phyloP scores from a whole-genome alignment of 164 flowering plant species.

The Tetracentron sinense region DNA sequence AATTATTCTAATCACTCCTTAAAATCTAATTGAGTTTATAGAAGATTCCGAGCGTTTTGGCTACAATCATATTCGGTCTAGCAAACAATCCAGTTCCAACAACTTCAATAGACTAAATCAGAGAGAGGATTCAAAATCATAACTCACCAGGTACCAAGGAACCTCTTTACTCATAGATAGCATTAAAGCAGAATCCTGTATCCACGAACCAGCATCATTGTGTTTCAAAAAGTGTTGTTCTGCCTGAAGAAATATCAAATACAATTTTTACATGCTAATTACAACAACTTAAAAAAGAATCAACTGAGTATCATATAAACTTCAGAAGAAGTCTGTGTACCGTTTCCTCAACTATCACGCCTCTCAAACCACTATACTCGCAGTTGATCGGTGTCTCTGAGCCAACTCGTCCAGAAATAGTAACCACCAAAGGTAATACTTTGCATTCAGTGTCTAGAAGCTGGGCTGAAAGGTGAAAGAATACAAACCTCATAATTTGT shows the following conservation, averaged over 20 bases:
- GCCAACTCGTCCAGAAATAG: conserved; percentile 88
- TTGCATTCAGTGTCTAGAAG: conserved; percentile 71
- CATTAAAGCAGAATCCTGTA: conserved; percentile 96
- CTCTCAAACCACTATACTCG: conserved; percentile 81
- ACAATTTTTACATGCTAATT: background rate
- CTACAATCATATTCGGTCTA: background rate
- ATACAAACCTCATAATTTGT: conserved; percentile 1
- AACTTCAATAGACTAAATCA: background rate
- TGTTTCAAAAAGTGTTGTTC: conserved; percentile 96
- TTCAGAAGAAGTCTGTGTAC: conserved; percentile 34
- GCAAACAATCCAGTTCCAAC: background rate
- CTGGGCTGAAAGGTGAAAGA: conserved; percentile 48
- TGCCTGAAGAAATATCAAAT: conserved; percentile 43
- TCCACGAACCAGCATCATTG: conserved; percentile 98
- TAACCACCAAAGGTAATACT: conserved; percentile 79
- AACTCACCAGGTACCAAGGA: conserved; percentile 92
- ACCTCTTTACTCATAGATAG: conserved; percentile 89
- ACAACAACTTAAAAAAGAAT: background rate
- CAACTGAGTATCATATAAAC: too few relatives aligned
- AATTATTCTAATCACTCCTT: background rate
- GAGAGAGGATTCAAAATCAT: background rate
- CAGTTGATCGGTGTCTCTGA: conserved; percentile 87
- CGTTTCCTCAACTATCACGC: conserved; percentile 96
- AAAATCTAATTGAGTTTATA: background rate
- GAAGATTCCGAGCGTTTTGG: background rate